phyloP scores from a whole-genome alignment of 495 filamentous ascomycete genomes.

The Cairneyella variabilis region DNA sequence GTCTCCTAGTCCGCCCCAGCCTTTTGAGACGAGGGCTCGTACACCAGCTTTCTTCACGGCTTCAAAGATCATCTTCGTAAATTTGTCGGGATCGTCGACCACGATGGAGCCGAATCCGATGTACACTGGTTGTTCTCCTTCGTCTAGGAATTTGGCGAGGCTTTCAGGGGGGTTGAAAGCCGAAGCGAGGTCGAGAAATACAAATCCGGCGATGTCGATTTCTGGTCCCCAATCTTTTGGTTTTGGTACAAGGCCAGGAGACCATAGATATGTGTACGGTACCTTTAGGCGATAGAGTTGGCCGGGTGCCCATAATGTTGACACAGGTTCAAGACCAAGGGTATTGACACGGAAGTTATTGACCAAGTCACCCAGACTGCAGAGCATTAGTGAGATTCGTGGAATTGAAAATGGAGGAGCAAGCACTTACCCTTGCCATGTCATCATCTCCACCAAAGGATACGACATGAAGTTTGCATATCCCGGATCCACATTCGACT shows the following conservation, averaged over 20 bases:
- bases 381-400: neutral
- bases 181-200: constrained; percentile 60
- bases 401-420: neutral
- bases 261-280: constrained; percentile 65
- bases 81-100: constrained; percentile 59
- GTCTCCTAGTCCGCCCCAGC: constrained; percentile 62
- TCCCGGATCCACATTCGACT: constrained; percentile 53
- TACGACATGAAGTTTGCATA: constrained; percentile 74
- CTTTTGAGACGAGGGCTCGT: constrained; percentile 60
- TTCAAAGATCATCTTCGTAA: constrained; percentile 59
- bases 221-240: constrained; percentile 60
- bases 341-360: constrained; percentile 59
- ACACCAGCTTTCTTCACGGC: constrained; percentile 56
- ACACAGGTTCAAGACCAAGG: constrained; percentile 57
- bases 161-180: constrained; percentile 52
- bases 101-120: constrained; percentile 70
- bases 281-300: constrained; percentile 57
- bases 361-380: constrained; percentile 56
- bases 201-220: constrained; percentile 61
- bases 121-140: constrained; percentile 55
- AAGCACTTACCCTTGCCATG: constrained; percentile 38
- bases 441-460: constrained; percentile 56
- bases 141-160: constrained; percentile 51
- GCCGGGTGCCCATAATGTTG: constrained; percentile 62
- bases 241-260: constrained; percentile 60